Percentiles rank a stretch among this genome's conserved stretches.
These are phyloP conservation scores for Camellia oleifera DNA, from an alignment of 179 eudicot genomes.

Conservation along the genomic window DNA sequence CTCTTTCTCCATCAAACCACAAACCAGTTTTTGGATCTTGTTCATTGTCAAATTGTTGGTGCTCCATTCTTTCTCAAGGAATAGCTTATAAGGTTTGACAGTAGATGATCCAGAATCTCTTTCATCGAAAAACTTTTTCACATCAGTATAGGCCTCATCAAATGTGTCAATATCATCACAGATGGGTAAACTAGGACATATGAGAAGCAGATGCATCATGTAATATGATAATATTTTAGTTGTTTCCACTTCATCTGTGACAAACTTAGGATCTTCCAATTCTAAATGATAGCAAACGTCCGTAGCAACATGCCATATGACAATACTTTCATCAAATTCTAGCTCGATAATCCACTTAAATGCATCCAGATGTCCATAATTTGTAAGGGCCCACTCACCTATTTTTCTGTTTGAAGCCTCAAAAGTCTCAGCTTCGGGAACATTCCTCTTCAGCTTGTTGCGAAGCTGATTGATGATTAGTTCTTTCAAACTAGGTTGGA, in stretches of 20 bases:
- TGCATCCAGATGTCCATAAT: no score
- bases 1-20: background rate
- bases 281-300: background rate
- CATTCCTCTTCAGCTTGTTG: no score
- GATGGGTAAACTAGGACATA: background rate
- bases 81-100: no score
- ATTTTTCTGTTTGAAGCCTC: background rate
- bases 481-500: background rate
- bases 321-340: background rate
- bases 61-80: no score
- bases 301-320: conserved; percentile 8
- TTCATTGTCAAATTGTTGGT: background rate
- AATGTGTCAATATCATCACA: background rate
- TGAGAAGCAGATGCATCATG: conserved; percentile 7
- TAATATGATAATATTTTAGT: conserved; percentile 4
- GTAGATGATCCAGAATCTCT: background rate
- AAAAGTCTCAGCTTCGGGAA: background rate
- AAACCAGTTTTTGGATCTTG: background rate
- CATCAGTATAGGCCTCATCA: no score
- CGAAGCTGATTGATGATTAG: background rate
- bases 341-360: no score
- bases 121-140: background rate
- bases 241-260: background rate
- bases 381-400: background rate
- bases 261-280: background rate